Percentiles rank a stretch among this genome's conserved stretches.
These are phyloP conservation scores for Cocos nucifera DNA, from an alignment of 176 grass and related monocot genomes.

Conservation along the genomic window DNA sequence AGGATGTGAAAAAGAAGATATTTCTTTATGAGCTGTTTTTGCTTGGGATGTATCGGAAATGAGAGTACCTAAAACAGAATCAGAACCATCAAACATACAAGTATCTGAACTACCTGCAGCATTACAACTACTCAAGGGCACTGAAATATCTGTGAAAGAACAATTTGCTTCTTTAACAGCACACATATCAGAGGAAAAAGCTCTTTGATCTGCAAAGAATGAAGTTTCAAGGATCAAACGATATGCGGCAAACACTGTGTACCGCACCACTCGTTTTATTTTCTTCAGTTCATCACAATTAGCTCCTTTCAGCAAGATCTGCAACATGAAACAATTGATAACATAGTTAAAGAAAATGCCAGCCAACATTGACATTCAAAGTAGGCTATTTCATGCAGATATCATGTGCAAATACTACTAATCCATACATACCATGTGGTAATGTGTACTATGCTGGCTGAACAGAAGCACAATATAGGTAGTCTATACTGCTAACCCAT, in stretches of 20 bases:
- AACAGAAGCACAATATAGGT: no score
- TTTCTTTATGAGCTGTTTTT: no score
- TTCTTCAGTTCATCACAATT: constrained; percentile 68
- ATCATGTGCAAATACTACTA: no score
- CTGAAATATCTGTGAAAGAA: constrained; percentile 1
- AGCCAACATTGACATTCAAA: no score
- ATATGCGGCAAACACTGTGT: constrained; percentile 76
- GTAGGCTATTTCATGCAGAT: no score
- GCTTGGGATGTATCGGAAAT: not conserved
- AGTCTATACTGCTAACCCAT: no score
- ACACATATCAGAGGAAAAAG: constrained; percentile 43
- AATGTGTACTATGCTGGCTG: no score
- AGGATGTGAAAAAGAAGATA: no score
- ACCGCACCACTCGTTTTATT: constrained; percentile 75
- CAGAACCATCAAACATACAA: not conserved
- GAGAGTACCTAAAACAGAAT: not conserved
- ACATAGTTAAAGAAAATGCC: not conserved
- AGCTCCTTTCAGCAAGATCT: constrained; percentile 78
- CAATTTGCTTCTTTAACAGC: constrained; percentile 29
- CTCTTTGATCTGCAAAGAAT: constrained; percentile 78
- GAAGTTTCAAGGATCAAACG: constrained; percentile 83
- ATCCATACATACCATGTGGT: no score
- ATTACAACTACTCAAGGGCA: not conserved
- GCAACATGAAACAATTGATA: constrained; percentile 23
- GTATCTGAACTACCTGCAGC: not conserved